Evolutionary conservation across 2,329 filamentous ascomycete species (phyloP), one percentile per base, ranked within the genome.

Genomic region (Lachnellula subtilissima): DNA sequence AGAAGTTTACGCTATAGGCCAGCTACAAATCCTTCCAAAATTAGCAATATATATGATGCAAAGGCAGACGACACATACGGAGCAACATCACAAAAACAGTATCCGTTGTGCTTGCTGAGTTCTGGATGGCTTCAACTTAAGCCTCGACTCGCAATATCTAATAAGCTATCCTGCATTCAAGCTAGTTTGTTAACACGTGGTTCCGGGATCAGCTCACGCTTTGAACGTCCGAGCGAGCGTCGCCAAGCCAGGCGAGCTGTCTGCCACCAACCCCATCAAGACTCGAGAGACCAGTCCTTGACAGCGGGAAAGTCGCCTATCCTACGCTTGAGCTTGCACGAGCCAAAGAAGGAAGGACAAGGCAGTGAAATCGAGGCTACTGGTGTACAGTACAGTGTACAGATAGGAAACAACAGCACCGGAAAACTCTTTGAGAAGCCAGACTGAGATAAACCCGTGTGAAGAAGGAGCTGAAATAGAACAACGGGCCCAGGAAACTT

Each of bases 151-250:
- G 17, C 42, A 28, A 40, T 40, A 5, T n/a, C 12, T 15, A 40
- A n/a, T 22, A 28, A 9, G 28, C 28, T 32, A 32, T 32, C 17
- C 39, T 3, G 9, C 6, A 19, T 42, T 11, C 6, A 15, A 11
- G 39, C 14, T 42, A 42, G 9, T 17, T 8, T 2, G 5, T 11
- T 3, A 6, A 17, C 39, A 22, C 22, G 42, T n/a, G 19, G 11
- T 45, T 22, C 42, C 19, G 19, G 42, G 42, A 45, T 45, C 4
- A 45, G 42, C 42, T 2, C 8, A 45, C 35, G 35, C 48, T 40
- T 51, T 50, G 28, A 50, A 50, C 36, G 48, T 40, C 48, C 48
- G 48, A 51, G 36, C 36, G n/a, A 8, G 23, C 48, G 32, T 32
- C n/a, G 28, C 12, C 12, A 28, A 49, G 5, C 12, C 4, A 5